Evolutionary conservation across 2,329 filamentous ascomycete genomes (phyloP).

Genomic region (Geoglossum cookeanum): DNA sequence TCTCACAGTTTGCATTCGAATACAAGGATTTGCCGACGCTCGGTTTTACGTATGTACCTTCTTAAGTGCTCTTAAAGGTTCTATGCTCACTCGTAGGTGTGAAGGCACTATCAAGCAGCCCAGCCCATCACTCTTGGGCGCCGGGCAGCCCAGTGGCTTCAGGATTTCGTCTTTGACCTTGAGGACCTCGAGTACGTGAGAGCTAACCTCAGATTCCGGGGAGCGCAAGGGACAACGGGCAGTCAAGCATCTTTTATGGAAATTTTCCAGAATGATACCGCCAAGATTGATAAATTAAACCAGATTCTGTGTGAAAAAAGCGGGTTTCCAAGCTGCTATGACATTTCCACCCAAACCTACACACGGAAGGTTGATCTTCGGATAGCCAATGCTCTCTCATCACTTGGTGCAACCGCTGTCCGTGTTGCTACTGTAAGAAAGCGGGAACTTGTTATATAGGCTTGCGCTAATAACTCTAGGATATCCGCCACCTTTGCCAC

Average conservation of each 20-base stretch:
- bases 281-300: slow-evolving; percentile 42
- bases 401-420: slow-evolving; percentile 60
- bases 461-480: slow-evolving; percentile 37
- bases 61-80: too few species aligned
- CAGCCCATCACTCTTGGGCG: slow-evolving; percentile 48
- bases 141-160: slow-evolving; percentile 54
- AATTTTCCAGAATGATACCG: slow-evolving; percentile 42
- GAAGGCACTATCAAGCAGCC: slow-evolving; percentile 40
- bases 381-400: slow-evolving; percentile 62
- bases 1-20: slow-evolving; percentile 51
- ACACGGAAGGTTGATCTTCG: slow-evolving; percentile 66
- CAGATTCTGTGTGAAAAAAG: slow-evolving; percentile 45
- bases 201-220: slow-evolving; percentile 53
- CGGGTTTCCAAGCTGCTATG: slow-evolving; percentile 41
- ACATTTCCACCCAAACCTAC: slow-evolving; percentile 55
- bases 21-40: slow-evolving; percentile 56
- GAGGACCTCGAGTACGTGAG: slow-evolving; percentile 51
- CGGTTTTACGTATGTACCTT: slow-evolving; percentile 39
- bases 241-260: slow-evolving; percentile 63
- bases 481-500: slow-evolving; percentile 54
- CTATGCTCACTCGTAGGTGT: too few species aligned
- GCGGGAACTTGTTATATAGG: too few species aligned
- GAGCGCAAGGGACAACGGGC: slow-evolving; percentile 53
- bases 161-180: slow-evolving; percentile 59
- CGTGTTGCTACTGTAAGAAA: slow-evolving; percentile 57